Evolutionary conservation across 495 filamentous ascomycete species (phyloP), one percentile per base, ranked within the genome.

Genomic region (Talaromyces borbonicus): DNA sequence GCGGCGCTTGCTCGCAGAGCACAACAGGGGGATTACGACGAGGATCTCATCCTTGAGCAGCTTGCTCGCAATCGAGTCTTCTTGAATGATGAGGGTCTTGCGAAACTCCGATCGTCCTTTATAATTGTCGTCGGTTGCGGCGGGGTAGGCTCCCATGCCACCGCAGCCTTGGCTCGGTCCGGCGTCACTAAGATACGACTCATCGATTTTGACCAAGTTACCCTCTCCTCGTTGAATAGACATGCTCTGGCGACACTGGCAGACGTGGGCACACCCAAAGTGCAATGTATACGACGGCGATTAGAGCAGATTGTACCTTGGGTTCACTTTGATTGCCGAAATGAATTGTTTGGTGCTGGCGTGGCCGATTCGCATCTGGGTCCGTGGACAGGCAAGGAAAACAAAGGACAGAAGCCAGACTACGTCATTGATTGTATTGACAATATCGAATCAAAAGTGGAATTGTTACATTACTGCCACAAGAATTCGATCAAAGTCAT

Each of bases 161-260:
- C 83, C 8, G 80, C 87, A 3, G 84, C 93, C 15, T 76, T 99
- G 12, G 79, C 90, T 5, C 84, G 92, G 19, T 95, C 89, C 0
- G 93, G 92, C 16, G 87, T 94, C 15, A 77, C 81, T 24, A 81
- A 79, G 44, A 77, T 99, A 43, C 84, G 93, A 1, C 76, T 99
- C 20, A 83, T 99, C 52, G 92, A 99, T 60, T 99, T 99, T 58
- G 92, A 99, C 65, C 92, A 99, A 72, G 93, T 96, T 20, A 90
- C 88, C 0, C 73, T 99, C 2, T 92, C 85, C 39, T 90, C 85
- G 2, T 67, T 99, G 33, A 99, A 99, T 62, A 75, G 92, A 37
- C 92, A 99, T 60, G 90, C 92, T 3, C 81, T 99, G 0, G 92
- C 92, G 11, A 95, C 89, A 12, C 73, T 97, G 8, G 85, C 84